These are phyloP conservation scores for Ganoderma resinaceum DNA, from an alignment of 1,284 basidiomycete species.

Conservation along the genomic window DNA sequence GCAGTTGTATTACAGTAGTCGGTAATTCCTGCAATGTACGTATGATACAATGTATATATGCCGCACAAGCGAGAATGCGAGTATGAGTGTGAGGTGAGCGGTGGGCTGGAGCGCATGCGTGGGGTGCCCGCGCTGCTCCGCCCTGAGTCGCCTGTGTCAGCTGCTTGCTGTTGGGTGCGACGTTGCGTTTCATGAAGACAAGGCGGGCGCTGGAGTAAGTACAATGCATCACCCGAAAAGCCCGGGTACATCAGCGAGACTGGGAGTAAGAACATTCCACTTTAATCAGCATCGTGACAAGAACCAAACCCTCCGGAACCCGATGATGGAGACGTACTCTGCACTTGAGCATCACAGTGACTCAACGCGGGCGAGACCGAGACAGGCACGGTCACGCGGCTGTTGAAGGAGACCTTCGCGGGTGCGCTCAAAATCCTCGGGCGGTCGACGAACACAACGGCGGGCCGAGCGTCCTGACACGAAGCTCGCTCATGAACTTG, in stretches of 20 bases:
- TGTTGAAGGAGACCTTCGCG: conserved; percentile 46
- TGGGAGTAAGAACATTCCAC: conserved; percentile 20
- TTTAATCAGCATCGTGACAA: neutral
- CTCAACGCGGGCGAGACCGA: conserved; percentile 32
- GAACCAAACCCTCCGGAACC: too few species aligned
- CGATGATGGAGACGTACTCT: neutral
- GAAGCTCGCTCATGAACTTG: conserved; percentile 46
- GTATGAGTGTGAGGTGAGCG: too few species aligned
- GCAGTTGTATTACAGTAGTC: too few species aligned
- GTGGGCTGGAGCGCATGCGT: too few species aligned
- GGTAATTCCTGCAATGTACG: too few species aligned
- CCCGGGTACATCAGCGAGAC: conserved; percentile 55
- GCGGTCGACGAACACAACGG: too few species aligned
- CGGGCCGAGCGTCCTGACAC: conserved; percentile 52
- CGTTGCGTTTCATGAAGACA: conserved; percentile 51
- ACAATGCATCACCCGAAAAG: conserved; percentile 54
- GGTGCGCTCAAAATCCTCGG: conserved; percentile 46
- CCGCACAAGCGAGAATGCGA: too few species aligned
- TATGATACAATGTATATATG: too few species aligned
- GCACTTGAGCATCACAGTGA: neutral
- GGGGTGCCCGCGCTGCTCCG: too few species aligned
- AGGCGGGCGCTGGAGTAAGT: conserved; percentile 52
- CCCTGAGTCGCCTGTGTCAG: too few species aligned
- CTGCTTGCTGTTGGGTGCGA: conserved; percentile 44
- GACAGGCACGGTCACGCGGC: conserved; percentile 45